Evolutionary conservation across 768 basidiomycete species (phyloP).

Genomic region (Hygrophorus russula): DNA sequence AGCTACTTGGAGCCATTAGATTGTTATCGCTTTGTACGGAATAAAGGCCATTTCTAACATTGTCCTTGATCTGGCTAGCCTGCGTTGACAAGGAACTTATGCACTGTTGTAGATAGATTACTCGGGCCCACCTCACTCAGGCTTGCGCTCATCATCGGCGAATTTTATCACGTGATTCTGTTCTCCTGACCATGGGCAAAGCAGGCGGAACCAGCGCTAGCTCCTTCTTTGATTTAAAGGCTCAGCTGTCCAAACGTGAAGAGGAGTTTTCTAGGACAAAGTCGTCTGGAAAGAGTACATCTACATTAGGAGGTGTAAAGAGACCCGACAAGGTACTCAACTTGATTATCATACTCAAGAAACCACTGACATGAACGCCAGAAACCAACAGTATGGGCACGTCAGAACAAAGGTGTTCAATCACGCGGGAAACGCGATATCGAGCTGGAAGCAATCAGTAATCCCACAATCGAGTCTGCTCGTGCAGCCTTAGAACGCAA

Average conservation of each 20-base stretch:
- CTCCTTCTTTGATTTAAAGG: constrained; percentile 78
- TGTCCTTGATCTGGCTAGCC: too few relatives aligned
- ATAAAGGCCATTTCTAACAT: too few relatives aligned
- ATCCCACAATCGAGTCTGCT: constrained; percentile 61
- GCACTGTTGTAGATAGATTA: too few relatives aligned
- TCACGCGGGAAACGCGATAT: constrained; percentile 54
- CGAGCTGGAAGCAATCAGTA: constrained; percentile 59
- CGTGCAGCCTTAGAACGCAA: constrained; percentile 67
- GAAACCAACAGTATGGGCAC: constrained; percentile 74
- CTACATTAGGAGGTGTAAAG: constrained; percentile 51
- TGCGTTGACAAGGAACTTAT: too few relatives aligned
- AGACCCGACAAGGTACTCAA: constrained; percentile 55
- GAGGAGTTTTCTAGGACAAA: constrained; percentile 48
- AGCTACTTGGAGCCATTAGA: too few relatives aligned
- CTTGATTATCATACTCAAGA: neutral
- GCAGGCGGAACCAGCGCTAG: constrained; percentile 60
- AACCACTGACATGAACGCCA: constrained; percentile 14
- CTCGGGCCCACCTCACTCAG: too few relatives aligned
- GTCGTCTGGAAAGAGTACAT: constrained; percentile 40
- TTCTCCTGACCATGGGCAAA: constrained; percentile 39
- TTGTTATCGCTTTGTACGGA: too few relatives aligned
- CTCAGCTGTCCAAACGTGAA: constrained; percentile 55
- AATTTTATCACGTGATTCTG: neutral
- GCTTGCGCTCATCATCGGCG: too few relatives aligned
- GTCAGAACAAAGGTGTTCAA: constrained; percentile 64